Conservation (phyloP, 345 rosid species). For the Aquilaria sinensis region DNA sequence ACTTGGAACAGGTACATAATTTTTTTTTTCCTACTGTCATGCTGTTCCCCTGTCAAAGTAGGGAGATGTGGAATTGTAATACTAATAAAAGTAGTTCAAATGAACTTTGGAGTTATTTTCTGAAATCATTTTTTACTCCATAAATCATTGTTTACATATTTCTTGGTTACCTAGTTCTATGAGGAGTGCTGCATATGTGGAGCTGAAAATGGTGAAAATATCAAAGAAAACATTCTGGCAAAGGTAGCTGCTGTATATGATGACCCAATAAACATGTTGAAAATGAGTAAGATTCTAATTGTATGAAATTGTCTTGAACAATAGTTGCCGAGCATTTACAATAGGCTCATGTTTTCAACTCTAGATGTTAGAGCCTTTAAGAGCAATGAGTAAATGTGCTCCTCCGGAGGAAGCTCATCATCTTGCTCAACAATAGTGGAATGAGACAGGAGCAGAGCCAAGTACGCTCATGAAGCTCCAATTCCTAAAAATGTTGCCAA, state of each 20-base stretch:
- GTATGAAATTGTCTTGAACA: conserved; percentile 3
- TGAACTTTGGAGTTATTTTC: no score
- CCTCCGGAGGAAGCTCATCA: conserved; percentile 93
- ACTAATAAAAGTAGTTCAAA: no score
- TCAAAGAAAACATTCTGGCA: conserved; percentile 67
- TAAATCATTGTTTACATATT: no score
- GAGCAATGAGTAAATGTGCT: conserved; percentile 71
- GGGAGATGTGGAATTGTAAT: no score
- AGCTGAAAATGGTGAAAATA: conserved; percentile 58
- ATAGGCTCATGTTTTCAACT: conserved; percentile 1
- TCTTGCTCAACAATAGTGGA: conserved; percentile 96
- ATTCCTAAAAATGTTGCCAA: conserved; percentile 87
- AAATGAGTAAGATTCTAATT: conserved; percentile 3
- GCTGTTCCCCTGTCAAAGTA: no score
- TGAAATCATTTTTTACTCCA: no score
- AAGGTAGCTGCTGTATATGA: conserved; percentile 92
- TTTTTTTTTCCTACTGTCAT: no score
- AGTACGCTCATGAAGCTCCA: conserved; percentile 71
- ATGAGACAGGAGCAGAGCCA: conserved; percentile 99
- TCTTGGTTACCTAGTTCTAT: conserved; percentile 62
- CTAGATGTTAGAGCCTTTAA: conserved; percentile 84
- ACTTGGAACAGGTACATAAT: no score
- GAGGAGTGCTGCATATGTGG: conserved; percentile 88
- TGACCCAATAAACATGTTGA: conserved; percentile 78
- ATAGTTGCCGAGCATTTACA: neutral